Base-by-base conservation (phyloP, 2,329 filamentous ascomycete species). In the Paecilomyces sp. region DNA sequence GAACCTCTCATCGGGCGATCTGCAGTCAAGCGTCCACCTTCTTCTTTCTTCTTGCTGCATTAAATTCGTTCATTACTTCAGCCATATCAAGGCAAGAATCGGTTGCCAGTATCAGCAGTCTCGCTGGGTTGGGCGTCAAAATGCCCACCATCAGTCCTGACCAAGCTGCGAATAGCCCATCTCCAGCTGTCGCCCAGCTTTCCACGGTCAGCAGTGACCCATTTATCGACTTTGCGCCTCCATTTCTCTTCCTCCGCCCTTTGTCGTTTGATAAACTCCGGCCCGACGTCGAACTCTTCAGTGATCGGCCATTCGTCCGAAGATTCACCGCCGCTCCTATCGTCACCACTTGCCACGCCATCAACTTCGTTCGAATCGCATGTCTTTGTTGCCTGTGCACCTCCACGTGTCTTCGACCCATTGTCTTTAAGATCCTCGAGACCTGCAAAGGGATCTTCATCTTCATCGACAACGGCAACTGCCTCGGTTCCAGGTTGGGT, bases 231-330 rank as follows among this genome's bases (percentile, higher is more conserved):
- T 77, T 92, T 93, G 73, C 88, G 87, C 66, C 88, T 84, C 94
- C 94, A 99, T 62, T 90, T 84, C 55, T 91, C 88, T 77, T 99
- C 94, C 76, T 99, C 94, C 69, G 93, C 91, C 61, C 90, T 84
- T 71, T 97, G 93, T 63, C 92, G 83, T 67, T 88, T 84, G 63
- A 97, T 88, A 71, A 97, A 99, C 73, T 95, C 91, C 2, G 93
- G 94, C 0, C 94, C 94, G 59, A 99, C 91, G 71, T 99, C 94
- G 68, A 99, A 99, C 72, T 99, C 94, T 75, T 99, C 94, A 57
- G 91, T 91, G 12, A 97, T 90, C 56, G 91, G 85, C 83, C 90
- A 93, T 69, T 92, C 89, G 67, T 92, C 89, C 60, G 75, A 77
- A 7, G 75, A 76, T 58, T 79, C 78, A 55, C 75, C 76, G 57